A percentile compares a stretch with the other conserved stretches of the same genome.
Conservation (phyloP, 2,329 filamentous ascomycete genomes). For the Cytospora schulzeri region DNA sequence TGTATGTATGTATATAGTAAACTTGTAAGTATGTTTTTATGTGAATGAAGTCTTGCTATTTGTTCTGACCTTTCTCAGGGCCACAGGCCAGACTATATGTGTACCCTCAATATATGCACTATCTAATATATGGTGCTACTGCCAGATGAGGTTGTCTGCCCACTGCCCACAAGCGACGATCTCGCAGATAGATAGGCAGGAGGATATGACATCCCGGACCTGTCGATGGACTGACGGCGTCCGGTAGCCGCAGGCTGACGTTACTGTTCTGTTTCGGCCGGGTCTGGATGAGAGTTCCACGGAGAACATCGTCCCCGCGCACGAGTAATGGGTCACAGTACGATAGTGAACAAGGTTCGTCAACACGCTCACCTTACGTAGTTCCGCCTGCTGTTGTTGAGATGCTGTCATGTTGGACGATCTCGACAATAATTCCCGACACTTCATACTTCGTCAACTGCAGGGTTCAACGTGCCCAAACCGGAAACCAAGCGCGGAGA, state of each 20-base stretch:
- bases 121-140: background rate
- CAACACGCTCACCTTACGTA: background rate
- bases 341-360: background rate
- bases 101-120: background rate
- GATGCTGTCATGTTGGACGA: slow-evolving; percentile 2
- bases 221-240: background rate
- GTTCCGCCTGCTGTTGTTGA: background rate
- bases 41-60: background rate
- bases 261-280: background rate
- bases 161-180: background rate
- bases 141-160: background rate
- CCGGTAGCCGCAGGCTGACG: slow-evolving; percentile 1
- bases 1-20: background rate
- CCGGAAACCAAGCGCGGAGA: slow-evolving; percentile 14
- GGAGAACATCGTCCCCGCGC: background rate
- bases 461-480: slow-evolving; percentile 6
- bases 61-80: background rate
- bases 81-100: background rate
- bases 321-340: slow-evolving; percentile 19
- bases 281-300: background rate
- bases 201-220: background rate
- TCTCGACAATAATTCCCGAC: background rate
- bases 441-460: background rate
- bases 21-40: background rate
- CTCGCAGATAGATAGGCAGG: background rate